Conservation (phyloP, 768 basidiomycete species). For the Trametes coccinea region DNA sequence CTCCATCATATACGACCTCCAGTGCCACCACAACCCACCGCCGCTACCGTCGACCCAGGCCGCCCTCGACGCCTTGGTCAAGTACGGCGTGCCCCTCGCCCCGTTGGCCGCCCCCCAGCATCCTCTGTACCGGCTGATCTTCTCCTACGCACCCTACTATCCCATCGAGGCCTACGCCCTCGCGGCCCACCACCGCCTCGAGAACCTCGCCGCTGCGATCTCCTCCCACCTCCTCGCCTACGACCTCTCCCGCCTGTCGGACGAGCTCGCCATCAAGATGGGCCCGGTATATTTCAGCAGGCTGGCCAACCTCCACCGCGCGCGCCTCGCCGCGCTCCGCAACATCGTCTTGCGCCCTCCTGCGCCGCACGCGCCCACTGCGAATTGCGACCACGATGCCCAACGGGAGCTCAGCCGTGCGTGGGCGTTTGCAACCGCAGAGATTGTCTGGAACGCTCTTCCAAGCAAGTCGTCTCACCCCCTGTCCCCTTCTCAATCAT, state of each 20-base stretch:
- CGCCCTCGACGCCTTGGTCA: constrained; percentile 26
- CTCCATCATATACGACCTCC: constrained; percentile 33
- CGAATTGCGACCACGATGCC: constrained; percentile 17
- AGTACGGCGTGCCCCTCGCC: constrained; percentile 29
- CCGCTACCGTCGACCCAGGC: constrained; percentile 26
- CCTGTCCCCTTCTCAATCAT: no score
- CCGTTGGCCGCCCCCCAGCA: constrained; percentile 27
- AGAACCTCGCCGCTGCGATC: constrained; percentile 38
- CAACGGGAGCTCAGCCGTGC: constrained; percentile 29
- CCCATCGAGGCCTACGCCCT: constrained; percentile 45
- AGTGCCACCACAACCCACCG: constrained; percentile 28
- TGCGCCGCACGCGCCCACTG: constrained; percentile 25
- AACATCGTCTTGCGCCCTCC: constrained; percentile 30
- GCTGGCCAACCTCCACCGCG: constrained; percentile 40
- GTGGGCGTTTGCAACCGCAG: constrained; percentile 32
- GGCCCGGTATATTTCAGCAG: constrained; percentile 43
- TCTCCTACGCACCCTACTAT: constrained; percentile 35
- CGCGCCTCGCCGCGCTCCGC: constrained; percentile 38
- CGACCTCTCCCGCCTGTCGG: constrained; percentile 36
- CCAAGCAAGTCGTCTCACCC: constrained; percentile 17
- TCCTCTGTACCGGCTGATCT: constrained; percentile 35
- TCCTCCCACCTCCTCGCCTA: constrained; percentile 41
- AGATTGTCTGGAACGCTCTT: constrained; percentile 29
- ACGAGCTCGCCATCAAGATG: constrained; percentile 39
- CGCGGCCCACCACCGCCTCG: constrained; percentile 38